A percentile compares a stretch with the other conserved stretches of the same genome.
These are phyloP conservation scores for Talaromyces albobiverticillius DNA, from an alignment of 2,329 filamentous ascomycete genomes.

Conservation along the genomic window DNA sequence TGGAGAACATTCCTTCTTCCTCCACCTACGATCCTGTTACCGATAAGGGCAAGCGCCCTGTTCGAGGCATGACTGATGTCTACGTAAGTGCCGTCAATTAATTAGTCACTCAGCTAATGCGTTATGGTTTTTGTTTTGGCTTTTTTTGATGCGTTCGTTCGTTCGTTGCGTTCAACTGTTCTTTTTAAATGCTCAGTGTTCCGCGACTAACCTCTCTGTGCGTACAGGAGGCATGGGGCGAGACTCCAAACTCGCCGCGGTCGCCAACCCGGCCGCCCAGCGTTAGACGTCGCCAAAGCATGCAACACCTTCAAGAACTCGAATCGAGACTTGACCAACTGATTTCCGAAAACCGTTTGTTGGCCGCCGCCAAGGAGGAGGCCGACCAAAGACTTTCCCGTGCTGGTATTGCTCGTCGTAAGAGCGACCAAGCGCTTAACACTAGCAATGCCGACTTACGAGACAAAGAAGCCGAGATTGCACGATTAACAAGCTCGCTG, in stretches of 20 bases:
- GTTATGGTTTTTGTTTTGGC: conserved; percentile 15
- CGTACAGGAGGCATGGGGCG: conserved; percentile 83
- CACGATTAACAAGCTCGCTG: conserved; percentile 73
- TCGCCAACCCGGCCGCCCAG: conserved; percentile 93
- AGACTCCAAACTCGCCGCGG: conserved; percentile 77
- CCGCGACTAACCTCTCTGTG: conserved; percentile 14
- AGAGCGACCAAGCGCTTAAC: conserved; percentile 57
- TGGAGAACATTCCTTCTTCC: conserved; percentile 45
- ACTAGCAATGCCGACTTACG: conserved; percentile 68
- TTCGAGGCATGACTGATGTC: conserved; percentile 86
- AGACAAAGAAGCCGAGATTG: conserved; percentile 84
- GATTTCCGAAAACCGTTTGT: conserved; percentile 75
- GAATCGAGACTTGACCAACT: conserved; percentile 82
- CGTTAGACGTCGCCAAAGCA: conserved; percentile 94
- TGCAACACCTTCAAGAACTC: conserved; percentile 87
- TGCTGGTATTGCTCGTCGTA: conserved; percentile 52
- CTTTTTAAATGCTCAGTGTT: conserved; percentile 19
- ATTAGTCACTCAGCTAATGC: conserved; percentile 15
- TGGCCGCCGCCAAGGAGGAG: conserved; percentile 68
- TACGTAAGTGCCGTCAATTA: conserved; percentile 66
- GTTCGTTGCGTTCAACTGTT: conserved; percentile 16
- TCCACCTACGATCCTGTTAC: conserved; percentile 70
- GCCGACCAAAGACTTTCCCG: conserved; percentile 65
- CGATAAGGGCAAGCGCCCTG: conserved; percentile 81
- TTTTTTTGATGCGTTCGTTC: conserved; percentile 25